A percentile compares a stretch with the other conserved stretches of the same genome.
Evolutionary conservation across 345 rosid species (phyloP).

Genomic region (Eucalyptus curtisii): DNA sequence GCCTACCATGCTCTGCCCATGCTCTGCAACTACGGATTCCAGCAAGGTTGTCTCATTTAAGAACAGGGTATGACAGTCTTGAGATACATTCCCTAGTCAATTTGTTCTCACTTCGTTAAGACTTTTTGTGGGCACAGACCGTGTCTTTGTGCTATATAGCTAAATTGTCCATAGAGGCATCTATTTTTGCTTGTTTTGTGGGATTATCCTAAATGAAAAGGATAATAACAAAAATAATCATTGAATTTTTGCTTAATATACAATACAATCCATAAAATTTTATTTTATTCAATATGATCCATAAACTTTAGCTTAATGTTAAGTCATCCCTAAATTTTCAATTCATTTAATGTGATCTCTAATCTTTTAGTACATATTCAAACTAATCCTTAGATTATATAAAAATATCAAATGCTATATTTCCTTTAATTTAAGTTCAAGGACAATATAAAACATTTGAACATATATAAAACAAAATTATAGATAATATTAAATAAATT

Average conservation of each 20-base stretch:
- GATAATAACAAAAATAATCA: no score
- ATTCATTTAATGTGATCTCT: no score
- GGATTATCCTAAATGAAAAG: neutral
- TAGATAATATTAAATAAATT: no score
- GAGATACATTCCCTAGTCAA: fast-evolving
- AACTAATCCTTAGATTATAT: no score
- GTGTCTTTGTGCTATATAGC: neutral
- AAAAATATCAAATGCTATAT: neutral
- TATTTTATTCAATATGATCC: no score
- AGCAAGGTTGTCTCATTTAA: neutral
- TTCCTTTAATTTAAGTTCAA: no score
- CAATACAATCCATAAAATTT: fast-evolving
- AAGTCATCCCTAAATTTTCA: no score
- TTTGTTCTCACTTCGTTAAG: neutral
- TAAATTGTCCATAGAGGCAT: neutral
- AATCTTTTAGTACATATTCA: no score
- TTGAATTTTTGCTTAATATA: no score
- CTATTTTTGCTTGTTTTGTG: no score
- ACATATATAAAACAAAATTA: no score
- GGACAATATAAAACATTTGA: neutral
- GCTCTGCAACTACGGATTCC: neutral
- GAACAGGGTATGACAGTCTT: fast-evolving
- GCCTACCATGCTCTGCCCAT: neutral
- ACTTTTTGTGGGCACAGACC: neutral
- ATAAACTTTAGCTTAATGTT: no score